These are phyloP conservation scores for rapeseed (Brassica napus) DNA, from an alignment of 345 rosid species.

Conservation along the genomic window DNA sequence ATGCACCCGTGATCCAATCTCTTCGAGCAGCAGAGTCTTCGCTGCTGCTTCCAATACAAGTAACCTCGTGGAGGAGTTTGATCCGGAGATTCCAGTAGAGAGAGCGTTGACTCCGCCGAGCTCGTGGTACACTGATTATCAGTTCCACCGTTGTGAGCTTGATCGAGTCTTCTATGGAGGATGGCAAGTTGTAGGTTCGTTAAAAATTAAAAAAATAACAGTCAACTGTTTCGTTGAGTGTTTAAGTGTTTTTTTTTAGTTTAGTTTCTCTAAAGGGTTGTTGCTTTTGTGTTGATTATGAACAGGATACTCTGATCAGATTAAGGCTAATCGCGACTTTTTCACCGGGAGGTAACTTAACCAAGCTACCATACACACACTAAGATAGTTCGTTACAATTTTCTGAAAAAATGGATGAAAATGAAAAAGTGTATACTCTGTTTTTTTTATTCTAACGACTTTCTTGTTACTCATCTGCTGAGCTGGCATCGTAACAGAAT, in stretches of 20 bases:
- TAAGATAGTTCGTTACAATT: too few species aligned
- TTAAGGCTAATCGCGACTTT: constrained; percentile 61
- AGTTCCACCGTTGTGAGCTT: constrained; percentile 59
- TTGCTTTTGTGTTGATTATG: constrained; percentile 4
- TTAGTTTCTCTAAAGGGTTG: neutral
- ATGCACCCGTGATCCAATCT: neutral
- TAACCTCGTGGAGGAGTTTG: constrained; percentile 50
- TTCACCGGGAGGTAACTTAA: constrained; percentile 73
- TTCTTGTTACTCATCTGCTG: too few species aligned
- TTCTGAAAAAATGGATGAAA: too few species aligned
- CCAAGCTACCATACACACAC: too few species aligned
- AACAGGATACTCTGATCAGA: constrained; percentile 70
- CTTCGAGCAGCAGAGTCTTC: constrained; percentile 22
- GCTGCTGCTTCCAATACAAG: constrained; percentile 5
- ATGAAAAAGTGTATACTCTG: too few species aligned
- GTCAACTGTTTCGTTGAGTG: neutral
- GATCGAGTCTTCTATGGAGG: constrained; percentile 71
- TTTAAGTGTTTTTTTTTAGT: too few species aligned
- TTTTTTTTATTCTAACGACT: too few species aligned
- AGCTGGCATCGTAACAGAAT: too few species aligned
- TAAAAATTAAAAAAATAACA: neutral
- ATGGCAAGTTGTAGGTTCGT: constrained; percentile 82
- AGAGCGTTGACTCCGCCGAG: constrained; percentile 77
- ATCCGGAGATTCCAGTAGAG: constrained; percentile 66
- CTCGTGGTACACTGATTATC: constrained; percentile 80